Percentiles rank a stretch among this genome's conserved stretches.
phyloP scores from a whole-genome alignment of 176 grass and related monocot genomes.

The Oryza brachyantha region DNA sequence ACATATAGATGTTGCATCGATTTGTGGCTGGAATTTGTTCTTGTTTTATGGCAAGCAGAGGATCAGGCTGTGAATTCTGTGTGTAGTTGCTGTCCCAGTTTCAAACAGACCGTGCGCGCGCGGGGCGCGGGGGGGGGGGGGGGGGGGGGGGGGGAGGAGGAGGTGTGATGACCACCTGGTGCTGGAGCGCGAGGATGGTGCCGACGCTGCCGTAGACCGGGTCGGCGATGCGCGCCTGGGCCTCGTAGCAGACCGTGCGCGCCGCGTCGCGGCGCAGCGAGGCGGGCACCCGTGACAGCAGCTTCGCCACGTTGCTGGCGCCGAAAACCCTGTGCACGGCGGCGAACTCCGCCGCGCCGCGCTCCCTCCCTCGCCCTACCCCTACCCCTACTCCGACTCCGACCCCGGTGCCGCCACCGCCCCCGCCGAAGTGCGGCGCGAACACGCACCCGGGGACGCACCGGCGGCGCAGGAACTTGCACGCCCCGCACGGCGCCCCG shows the following conservation, averaged over 20 bases:
- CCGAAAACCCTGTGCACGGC: conserved; percentile 75
- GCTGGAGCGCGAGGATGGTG: conserved; percentile 72
- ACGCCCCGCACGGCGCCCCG: conserved; percentile 72
- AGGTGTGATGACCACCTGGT: conserved; percentile 56
- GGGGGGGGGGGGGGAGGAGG: too few relatives aligned
- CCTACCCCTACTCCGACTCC: background rate
- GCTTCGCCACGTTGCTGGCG: conserved; percentile 82
- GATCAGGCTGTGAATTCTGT: background rate
- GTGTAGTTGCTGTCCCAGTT: background rate
- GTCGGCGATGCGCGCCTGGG: conserved; percentile 72
- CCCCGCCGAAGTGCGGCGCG: conserved; percentile 61
- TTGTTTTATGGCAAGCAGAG: background rate
- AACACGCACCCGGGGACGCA: conserved; percentile 68
- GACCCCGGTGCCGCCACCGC: background rate
- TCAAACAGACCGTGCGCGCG: background rate
- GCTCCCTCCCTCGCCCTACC: conserved; percentile 9
- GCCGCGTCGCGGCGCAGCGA: conserved; percentile 48
- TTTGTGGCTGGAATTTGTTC: background rate
- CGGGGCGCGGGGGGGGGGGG: too few relatives aligned
- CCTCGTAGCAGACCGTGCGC: conserved; percentile 76
- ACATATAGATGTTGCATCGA: background rate
- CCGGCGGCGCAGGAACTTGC: conserved; percentile 92
- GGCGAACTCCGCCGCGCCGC: conserved; percentile 55
- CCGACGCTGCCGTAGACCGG: conserved; percentile 84
- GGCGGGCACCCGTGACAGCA: conserved; percentile 58